These are phyloP conservation scores for Saccharomyces hybrid DNA, from an alignment of 1,139 yeast species.

Conservation along the genomic window DNA sequence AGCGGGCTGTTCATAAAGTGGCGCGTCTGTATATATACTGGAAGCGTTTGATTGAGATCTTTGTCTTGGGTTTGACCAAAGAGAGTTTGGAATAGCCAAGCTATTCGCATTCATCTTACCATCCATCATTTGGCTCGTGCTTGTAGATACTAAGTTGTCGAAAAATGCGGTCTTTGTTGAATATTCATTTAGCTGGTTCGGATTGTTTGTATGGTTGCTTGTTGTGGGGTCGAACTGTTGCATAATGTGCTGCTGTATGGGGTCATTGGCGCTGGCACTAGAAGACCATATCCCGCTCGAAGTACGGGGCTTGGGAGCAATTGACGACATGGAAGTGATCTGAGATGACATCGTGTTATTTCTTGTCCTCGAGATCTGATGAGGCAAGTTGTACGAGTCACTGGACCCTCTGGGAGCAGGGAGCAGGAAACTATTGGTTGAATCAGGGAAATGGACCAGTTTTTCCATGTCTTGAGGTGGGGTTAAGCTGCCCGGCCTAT, in stretches of 20 bases:
- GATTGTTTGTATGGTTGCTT: conserved; percentile 7
- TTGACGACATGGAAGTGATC: conserved; percentile 28
- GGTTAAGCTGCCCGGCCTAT: conserved; percentile 16
- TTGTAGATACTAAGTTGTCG: conserved; percentile 8
- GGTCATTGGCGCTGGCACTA: conserved; percentile 9
- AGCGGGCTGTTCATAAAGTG: conserved; percentile 13
- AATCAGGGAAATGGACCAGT: conserved; percentile 25
- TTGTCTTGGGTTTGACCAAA: conserved; percentile 12
- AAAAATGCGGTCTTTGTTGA: conserved; percentile 14
- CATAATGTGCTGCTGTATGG: conserved; percentile 10
- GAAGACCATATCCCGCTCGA: conserved; percentile 25
- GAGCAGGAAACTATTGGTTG: conserved; percentile 14
- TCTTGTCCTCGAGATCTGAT: conserved; percentile 27
- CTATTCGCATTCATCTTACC: conserved; percentile 11
- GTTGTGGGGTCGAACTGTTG: conserved; percentile 12
- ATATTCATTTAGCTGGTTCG: conserved; percentile 20
- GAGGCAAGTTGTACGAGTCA: conserved; percentile 23
- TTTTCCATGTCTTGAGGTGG: conserved; percentile 26
- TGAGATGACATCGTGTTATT: conserved; percentile 31
- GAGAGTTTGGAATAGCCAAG: conserved; percentile 16
- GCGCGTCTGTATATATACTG: conserved; percentile 26
- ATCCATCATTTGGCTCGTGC: conserved; percentile 6
- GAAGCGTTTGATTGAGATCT: conserved; percentile 29
- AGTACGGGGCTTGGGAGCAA: conserved; percentile 18
- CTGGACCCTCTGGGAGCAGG: conserved; percentile 25